These are phyloP conservation scores for Hygrocybe coccinea DNA, from an alignment of 768 basidiomycete genomes.

Conservation along the genomic window DNA sequence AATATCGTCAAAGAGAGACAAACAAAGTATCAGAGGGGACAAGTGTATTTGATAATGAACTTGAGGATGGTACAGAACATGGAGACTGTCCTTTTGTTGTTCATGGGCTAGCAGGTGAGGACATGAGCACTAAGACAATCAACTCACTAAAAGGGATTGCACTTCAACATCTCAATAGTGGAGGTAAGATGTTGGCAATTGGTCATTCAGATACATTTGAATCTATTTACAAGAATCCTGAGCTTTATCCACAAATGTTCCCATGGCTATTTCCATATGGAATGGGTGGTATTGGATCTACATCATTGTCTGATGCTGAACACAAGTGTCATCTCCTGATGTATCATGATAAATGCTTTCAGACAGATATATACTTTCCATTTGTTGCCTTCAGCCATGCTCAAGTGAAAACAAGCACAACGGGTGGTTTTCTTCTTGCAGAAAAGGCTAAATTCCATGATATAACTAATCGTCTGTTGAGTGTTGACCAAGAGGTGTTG, in stretches of 20 bases:
- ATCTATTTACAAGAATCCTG: slow-evolving; percentile 27
- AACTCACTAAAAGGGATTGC: slow-evolving; percentile 20
- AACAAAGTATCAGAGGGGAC: slow-evolving; percentile 9
- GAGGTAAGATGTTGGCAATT: slow-evolving; percentile 13
- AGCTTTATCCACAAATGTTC: slow-evolving; percentile 34
- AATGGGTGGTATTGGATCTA: slow-evolving; percentile 24
- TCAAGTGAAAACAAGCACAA: slow-evolving; percentile 30
- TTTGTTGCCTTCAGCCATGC: slow-evolving; percentile 38
- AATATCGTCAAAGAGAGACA: slow-evolving; percentile 11
- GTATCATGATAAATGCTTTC: slow-evolving; percentile 39
- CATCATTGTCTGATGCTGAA: slow-evolving; percentile 11
- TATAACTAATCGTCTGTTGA: slow-evolving; percentile 19
- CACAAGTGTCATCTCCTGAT: slow-evolving; percentile 26
- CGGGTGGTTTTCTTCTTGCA: slow-evolving; percentile 25
- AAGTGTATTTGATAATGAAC: slow-evolving; percentile 10
- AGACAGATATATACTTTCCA: slow-evolving; percentile 32
- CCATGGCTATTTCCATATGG: slow-evolving; percentile 41
- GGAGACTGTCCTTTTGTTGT: slow-evolving; percentile 36
- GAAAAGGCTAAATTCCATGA: slow-evolving; percentile 22
- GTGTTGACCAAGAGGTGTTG: slow-evolving; percentile 23
- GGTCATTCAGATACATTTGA: slow-evolving; percentile 14
- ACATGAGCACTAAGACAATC: slow-evolving; percentile 11
- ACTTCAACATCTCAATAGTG: slow-evolving; percentile 14
- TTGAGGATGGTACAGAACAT: slow-evolving; percentile 18
- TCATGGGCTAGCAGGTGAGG: slow-evolving; percentile 30